Evolutionary conservation across 2,329 filamentous ascomycete genomes (phyloP), one percentile per base, ranked within the genome.

Genomic region (Fusarium falciforme): DNA sequence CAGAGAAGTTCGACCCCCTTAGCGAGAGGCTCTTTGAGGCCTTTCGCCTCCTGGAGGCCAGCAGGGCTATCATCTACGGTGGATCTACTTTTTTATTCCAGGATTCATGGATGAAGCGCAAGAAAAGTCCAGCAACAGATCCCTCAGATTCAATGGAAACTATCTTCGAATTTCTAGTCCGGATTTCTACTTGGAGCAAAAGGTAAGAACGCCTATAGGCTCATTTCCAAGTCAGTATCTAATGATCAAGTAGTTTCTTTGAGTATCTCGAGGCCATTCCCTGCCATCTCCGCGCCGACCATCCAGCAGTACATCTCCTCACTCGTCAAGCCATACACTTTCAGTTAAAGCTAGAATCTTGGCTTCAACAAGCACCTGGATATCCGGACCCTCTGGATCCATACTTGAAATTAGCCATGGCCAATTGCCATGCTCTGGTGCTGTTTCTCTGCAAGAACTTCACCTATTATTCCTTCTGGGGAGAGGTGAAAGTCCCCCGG

Each of bases 401-500:
- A 1, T 61, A 75, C 11, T 6, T 2, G 3, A 36, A 66, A 12
- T 47, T 79, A 3, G 67, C 74, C 0, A 35, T 75, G 1, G 42
- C 61, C 3, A 72, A 73, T 14, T 74, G 66, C 22, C 68, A 76
- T 22, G 67, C 74, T 4, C 49, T 78, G 3, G 17, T 65, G 6
- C 49, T 80, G 2, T 77, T 79, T 2, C 12, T 79, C 7, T 76
- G 66, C 20, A 70, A 62, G 4, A 79, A 77, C n/a, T 80, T 67
- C 3, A 77, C 67, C 0, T 80, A 68, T 6, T 77, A 80, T 33
- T 38, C 66, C 0, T 75, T 52, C 27, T 80, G 77, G 78, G 29
- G 60, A 9, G 7, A 25, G 5, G 25, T n/a, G 6, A 16, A 9
- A 0, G 60, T 74, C 11, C 78, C 79, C 0, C 2, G 1, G 2